Conservation (phyloP, 2,329 filamentous ascomycete genomes). For the Gnomoniopsis smithogilvyi region DNA sequence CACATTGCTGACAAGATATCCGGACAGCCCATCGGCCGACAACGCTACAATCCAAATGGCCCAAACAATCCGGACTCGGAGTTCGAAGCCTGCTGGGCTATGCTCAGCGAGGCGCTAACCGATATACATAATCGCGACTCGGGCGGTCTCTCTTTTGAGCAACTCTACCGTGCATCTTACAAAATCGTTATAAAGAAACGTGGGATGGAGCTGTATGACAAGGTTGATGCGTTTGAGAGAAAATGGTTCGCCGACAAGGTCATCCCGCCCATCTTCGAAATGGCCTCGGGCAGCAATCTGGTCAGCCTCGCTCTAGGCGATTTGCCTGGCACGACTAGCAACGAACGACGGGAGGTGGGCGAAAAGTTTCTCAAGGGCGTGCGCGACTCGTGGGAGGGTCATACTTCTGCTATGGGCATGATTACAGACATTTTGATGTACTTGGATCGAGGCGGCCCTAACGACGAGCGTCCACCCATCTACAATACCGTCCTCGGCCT, state of each 20-base stretch:
- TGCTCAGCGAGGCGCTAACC: slow-evolving; percentile 70
- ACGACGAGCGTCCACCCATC: slow-evolving; percentile 63
- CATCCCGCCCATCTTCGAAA: slow-evolving; percentile 63
- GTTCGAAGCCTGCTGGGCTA: slow-evolving; percentile 82
- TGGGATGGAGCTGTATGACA: slow-evolving; percentile 75
- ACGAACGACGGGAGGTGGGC: slow-evolving; percentile 75
- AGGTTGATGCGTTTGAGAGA: slow-evolving; percentile 77
- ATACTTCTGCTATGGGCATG: slow-evolving; percentile 94
- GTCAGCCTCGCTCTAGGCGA: slow-evolving; percentile 57
- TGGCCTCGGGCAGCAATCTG: slow-evolving; percentile 67
- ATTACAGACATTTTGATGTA: slow-evolving; percentile 96
- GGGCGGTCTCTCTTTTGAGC: slow-evolving; percentile 87
- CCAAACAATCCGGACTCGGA: slow-evolving; percentile 58
- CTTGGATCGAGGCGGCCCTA: slow-evolving; percentile 79
- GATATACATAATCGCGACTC: slow-evolving; percentile 94
- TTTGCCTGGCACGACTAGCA: slow-evolving; percentile 58
- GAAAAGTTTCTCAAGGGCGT: slow-evolving; percentile 78
- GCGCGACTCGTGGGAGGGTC: slow-evolving; percentile 79
- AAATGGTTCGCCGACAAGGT: slow-evolving; percentile 76
- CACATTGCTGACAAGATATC: slow-evolving; percentile 15
- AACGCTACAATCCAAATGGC: neutral
- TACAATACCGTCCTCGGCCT: slow-evolving; percentile 82
- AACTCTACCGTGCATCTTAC: slow-evolving; percentile 90
- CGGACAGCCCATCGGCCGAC: slow-evolving; percentile 24
- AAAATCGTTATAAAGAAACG: slow-evolving; percentile 89